A percentile compares a stretch with the other conserved stretches of the same genome.
These are phyloP conservation scores for Adenanthera pavonina DNA, from an alignment of 306 rosid genomes.

Conservation along the genomic window DNA sequence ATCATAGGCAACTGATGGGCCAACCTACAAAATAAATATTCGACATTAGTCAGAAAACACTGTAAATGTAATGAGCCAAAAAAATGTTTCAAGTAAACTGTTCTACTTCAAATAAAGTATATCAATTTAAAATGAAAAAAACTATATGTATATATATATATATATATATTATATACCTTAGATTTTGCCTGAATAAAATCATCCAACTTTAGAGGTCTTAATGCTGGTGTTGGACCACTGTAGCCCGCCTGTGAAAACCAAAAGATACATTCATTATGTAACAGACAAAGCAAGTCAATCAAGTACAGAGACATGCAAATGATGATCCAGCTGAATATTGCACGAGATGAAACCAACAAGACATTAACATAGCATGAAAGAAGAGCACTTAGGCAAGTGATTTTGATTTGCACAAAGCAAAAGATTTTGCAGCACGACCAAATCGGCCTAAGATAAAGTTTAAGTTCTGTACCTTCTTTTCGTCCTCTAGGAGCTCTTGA, in stretches of 20 bases:
- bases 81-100: not conserved
- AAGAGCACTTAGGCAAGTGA: not conserved
- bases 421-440: not conserved
- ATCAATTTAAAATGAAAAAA: conserved; percentile 13
- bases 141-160: too few relatives aligned
- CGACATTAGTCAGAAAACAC: too few relatives aligned
- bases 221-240: conserved; percentile 22
- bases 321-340: not conserved
- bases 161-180: conserved; percentile 55
- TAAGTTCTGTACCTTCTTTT: conserved; percentile 60
- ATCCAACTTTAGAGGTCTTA: conserved; percentile 73
- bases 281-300: conserved; percentile 13
- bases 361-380: not conserved
- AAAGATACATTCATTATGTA: conserved; percentile 9
- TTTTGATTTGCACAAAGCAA: not conserved
- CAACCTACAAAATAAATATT: too few relatives aligned
- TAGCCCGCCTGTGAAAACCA: conserved; percentile 38
- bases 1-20: conserved; percentile 92
- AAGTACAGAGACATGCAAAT: not conserved
- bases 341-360: not conserved
- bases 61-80: not conserved
- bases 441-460: not conserved
- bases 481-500: conserved; percentile 85
- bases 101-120: conserved; percentile 12
- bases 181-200: conserved; percentile 87